phyloP scores from a whole-genome alignment of 345 rosid genomes.

The Eucalyptus leucophloia region DNA sequence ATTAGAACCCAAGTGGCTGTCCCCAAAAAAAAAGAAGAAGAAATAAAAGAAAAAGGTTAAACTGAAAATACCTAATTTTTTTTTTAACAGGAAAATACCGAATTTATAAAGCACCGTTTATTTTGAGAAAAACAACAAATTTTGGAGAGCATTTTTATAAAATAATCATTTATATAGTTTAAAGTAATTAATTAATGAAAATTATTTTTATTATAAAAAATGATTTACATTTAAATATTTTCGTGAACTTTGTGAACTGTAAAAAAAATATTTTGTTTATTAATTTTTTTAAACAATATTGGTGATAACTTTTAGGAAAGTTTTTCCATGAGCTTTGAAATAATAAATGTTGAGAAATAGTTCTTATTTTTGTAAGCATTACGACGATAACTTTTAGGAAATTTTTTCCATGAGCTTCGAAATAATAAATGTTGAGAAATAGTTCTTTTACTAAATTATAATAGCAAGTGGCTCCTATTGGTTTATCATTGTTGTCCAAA shows the following conservation, averaged over 20 bases:
- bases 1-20: background rate
- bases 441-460: background rate
- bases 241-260: background rate
- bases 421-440: background rate
- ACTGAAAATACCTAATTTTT: too few relatives aligned
- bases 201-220: background rate
- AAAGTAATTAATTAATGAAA: background rate
- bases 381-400: background rate
- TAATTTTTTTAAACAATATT: background rate
- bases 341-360: background rate
- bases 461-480: background rate
- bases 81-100: too few relatives aligned
- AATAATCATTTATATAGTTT: background rate
- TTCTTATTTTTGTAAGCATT: too few relatives aligned
- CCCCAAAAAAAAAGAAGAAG: background rate
- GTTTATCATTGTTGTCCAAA: background rate
- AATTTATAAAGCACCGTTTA: background rate
- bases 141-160: background rate
- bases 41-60: too few relatives aligned
- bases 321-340: background rate
- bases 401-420: too few relatives aligned
- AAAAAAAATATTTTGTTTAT: background rate
- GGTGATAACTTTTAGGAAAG: rapidly evolving
- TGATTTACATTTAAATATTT: background rate
- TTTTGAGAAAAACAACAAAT: background rate